A percentile compares a stretch with the other conserved stretches of the same genome.
Conservation (phyloP, 2,329 filamentous ascomycete species). For the Dactylellina drechsleri region DNA sequence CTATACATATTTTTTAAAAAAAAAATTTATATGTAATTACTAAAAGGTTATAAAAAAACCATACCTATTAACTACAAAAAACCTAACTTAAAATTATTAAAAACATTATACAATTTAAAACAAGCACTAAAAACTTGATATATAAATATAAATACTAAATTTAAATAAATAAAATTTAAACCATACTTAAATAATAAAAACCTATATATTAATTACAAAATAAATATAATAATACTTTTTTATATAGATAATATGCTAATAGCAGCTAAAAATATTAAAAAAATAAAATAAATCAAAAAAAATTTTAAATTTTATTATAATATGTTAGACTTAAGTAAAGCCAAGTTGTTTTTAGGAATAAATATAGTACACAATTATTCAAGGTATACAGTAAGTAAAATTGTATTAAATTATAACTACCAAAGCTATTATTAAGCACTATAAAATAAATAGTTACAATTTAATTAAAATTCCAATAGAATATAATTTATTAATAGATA, state of each 20-base stretch:
- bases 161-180: constrained; percentile 7
- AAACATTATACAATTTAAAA: constrained; percentile 19
- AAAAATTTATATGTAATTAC: constrained; percentile 21
- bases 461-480: constrained; percentile 7
- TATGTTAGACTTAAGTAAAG: constrained; percentile 2
- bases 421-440: neutral
- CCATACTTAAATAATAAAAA: constrained; percentile 22
- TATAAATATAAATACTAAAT: constrained; percentile 12
- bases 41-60: constrained; percentile 19
- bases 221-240: constrained; percentile 20
- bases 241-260: constrained; percentile 45
- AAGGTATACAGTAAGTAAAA: neutral
- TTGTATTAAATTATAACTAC: neutral
- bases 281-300: constrained; percentile 24
- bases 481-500: constrained; percentile 3
- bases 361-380: neutral
- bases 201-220: constrained; percentile 10
- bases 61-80: constrained; percentile 26
- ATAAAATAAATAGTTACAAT: constrained; percentile 13
- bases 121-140: constrained; percentile 15
- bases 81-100: constrained; percentile 25
- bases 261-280: no score
- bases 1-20: constrained; percentile 20
- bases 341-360: neutral
- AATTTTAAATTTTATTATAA: constrained; percentile 22